Base-by-base conservation (phyloP, 2,329 filamentous ascomycete species). In the Ilyonectria sp. region DNA sequence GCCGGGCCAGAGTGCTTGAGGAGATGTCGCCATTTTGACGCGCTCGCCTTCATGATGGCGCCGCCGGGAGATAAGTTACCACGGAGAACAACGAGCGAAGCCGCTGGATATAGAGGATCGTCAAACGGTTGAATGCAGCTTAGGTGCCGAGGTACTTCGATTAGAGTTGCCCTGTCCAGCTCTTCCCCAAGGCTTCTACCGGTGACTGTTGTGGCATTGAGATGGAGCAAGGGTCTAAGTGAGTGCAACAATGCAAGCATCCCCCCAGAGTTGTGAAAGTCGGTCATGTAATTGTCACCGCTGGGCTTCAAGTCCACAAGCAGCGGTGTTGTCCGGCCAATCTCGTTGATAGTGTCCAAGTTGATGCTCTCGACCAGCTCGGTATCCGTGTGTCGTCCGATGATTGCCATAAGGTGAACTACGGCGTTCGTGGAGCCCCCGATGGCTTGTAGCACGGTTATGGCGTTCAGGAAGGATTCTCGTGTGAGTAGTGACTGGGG, bases 401-500 rank as follows among this genome's bases (percentile, higher is more conserved):
- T 90, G 85, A 97, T 96, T 64, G 94, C 94, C 76, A 97, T 89
- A n/a, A 96, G 86, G 77, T 97, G 94, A 1, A 97, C 89, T 1
- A 96, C 91, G 1, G 92, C 93, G 76, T 97, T 97, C 3, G 94
- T 97, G 5, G 91, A 94, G 56, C 94, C 94, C n/a, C 94, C 94
- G 31, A 95, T 88, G 3, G 93, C 93, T 86, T 97, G 96, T 52
- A 95, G 91, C 73, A 97, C 94, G 1, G 93, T 94, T 35, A 97
- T 88, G 4, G 94, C 94, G 75, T 97, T 97, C 76, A 95, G 88
- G 75, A 97, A 95, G 0, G 92, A 92, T 13, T 89, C 89, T 67
- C 91, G 91, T 0, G 92, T 93, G 46, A 97, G 83, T 2, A 97
- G 82, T 46, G 90, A 86, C 44, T 91, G 88, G 0, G 94, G 94